Conservation (phyloP, 305 asterid species). For the Vinca major region DNA sequence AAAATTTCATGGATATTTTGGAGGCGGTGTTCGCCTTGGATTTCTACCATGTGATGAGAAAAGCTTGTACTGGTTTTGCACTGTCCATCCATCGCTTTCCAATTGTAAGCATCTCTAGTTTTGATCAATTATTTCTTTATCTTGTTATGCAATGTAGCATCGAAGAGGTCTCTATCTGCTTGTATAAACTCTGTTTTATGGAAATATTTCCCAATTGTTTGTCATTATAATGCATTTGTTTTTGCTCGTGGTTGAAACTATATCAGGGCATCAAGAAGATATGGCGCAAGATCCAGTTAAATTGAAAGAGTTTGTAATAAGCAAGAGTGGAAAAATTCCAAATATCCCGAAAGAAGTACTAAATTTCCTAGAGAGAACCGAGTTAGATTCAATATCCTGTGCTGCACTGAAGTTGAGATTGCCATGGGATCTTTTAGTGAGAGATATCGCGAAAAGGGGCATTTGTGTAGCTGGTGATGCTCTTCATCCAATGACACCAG, state of each 20-base stretch:
- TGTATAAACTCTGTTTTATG: neutral
- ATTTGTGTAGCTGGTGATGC: conserved; percentile 60
- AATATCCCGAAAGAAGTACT: conserved; percentile 31
- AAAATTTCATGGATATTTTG: conserved; percentile 35
- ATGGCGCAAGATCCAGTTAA: conserved; percentile 32
- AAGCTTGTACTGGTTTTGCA: conserved; percentile 63
- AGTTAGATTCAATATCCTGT: conserved; percentile 25
- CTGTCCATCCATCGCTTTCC: conserved; percentile 34
- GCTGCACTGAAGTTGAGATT: conserved; percentile 36
- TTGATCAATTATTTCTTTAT: too few relatives aligned
- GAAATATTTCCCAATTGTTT: neutral
- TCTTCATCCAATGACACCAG: conserved; percentile 67
- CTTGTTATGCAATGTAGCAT: neutral
- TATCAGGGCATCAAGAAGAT: conserved; percentile 34
- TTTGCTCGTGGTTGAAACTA: too few relatives aligned
- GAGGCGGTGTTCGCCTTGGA: conserved; percentile 59
- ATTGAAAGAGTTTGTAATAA: conserved; percentile 43
- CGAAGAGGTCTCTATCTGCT: neutral
- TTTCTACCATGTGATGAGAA: conserved; percentile 51
- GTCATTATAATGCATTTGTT: neutral
- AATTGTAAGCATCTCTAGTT: conserved; percentile 30
- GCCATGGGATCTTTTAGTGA: conserved; percentile 50
- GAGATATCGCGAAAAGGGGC: conserved; percentile 35
- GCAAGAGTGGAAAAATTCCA: conserved; percentile 34
- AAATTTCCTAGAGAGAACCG: conserved; percentile 28